Percentiles rank a stretch among this genome's conserved stretches.
Evolutionary conservation across 768 basidiomycete species (phyloP).

Genomic region (Lactifluus subvellereus): DNA sequence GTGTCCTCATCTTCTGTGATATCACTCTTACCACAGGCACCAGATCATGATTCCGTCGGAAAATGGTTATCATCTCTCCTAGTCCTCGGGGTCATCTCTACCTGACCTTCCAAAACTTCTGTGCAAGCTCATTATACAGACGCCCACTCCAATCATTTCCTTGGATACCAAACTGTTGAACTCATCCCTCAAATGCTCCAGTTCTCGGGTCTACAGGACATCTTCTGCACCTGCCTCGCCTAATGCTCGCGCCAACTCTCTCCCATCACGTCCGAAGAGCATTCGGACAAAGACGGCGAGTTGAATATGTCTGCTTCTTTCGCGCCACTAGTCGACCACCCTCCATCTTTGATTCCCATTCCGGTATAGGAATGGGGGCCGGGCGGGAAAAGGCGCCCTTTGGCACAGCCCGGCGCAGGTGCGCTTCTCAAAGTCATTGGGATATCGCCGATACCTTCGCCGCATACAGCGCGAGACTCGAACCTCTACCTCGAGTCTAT

Average conservation of each 20-base stretch:
- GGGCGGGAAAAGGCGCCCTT: background rate
- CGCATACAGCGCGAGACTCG: background rate
- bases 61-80: no score
- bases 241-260: background rate
- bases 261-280: background rate
- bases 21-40: no score
- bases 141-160: no score
- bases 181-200: background rate
- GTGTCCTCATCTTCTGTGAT: no score
- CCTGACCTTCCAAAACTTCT: background rate
- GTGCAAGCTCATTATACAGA: no score
- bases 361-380: background rate
- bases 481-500: slow-evolving; percentile 8
- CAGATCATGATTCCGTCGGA: no score
- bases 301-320: slow-evolving; percentile 5
- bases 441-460: slow-evolving; percentile 2
- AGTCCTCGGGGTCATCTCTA: background rate
- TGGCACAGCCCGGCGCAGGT: background rate
- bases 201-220: background rate
- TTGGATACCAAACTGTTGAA: background rate
- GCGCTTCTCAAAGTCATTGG: background rate
- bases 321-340: slow-evolving; percentile 2
- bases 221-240: no score
- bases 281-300: slow-evolving; percentile 1
- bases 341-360: background rate